phyloP scores from a whole-genome alignment of 2,329 filamentous ascomycete species.

The Diaporthe vexans region DNA sequence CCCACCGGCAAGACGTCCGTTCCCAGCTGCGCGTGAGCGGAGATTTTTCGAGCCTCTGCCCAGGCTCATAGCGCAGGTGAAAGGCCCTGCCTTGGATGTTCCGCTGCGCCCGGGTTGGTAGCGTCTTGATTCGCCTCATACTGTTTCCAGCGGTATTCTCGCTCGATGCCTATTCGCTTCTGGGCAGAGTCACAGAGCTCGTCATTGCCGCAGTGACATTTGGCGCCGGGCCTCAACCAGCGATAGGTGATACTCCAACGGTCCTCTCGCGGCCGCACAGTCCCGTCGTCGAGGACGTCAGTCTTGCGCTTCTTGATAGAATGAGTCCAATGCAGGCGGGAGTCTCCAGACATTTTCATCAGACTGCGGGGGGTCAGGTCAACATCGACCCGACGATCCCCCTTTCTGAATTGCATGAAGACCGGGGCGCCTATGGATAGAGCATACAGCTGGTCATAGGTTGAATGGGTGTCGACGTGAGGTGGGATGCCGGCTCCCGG shows the following conservation, averaged over 20 bases:
- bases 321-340: slow-evolving; percentile 63
- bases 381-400: slow-evolving; percentile 54
- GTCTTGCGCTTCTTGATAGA: slow-evolving; percentile 53
- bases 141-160: slow-evolving; percentile 65
- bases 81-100: not conserved
- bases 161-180: slow-evolving; percentile 59
- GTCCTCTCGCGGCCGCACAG: slow-evolving; percentile 57
- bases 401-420: slow-evolving; percentile 59
- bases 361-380: slow-evolving; percentile 64
- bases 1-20: slow-evolving; percentile 3
- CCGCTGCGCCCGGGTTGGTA: not conserved
- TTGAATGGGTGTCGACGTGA: slow-evolving; percentile 70
- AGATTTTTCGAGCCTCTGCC: not conserved
- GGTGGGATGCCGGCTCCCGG: slow-evolving; percentile 72
- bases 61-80: slow-evolving; percentile 8
- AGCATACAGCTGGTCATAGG: slow-evolving; percentile 61
- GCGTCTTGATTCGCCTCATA: slow-evolving; percentile 35
- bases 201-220: slow-evolving; percentile 65
- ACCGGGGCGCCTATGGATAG: slow-evolving; percentile 59
- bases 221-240: slow-evolving; percentile 61
- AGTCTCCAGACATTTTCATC: slow-evolving; percentile 64
- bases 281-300: slow-evolving; percentile 57
- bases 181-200: slow-evolving; percentile 67
- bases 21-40: not conserved
- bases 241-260: slow-evolving; percentile 70